Evolutionary conservation across 192 early-diverging fungal species (phyloP).

Genomic region (Spizellomyces sp.): DNA sequence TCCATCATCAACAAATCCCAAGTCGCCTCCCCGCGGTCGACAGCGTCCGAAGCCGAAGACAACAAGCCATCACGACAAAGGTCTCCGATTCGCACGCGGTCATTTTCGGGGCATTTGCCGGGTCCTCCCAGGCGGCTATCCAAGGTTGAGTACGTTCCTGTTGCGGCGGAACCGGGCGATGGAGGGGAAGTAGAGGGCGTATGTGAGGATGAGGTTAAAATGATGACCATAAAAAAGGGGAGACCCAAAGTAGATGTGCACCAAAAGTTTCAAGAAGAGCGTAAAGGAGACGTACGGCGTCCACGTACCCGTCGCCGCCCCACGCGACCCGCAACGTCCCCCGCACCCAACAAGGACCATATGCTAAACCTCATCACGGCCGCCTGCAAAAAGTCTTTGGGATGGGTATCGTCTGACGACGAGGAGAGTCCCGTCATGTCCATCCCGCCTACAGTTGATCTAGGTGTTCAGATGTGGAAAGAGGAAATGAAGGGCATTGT

Average conservation of each 20-base stretch:
- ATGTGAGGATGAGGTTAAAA: background rate
- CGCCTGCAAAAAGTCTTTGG: background rate
- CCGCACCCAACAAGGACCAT: background rate
- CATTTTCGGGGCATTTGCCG: conserved; percentile 20
- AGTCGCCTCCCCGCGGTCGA: too few species aligned
- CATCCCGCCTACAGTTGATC: conserved; percentile 13
- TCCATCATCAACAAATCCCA: too few species aligned
- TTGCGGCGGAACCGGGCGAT: conserved; percentile 13
- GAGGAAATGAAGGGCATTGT: background rate
- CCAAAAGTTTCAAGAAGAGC: background rate
- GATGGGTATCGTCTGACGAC: too few species aligned
- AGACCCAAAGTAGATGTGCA: background rate
- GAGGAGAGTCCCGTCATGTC: background rate
- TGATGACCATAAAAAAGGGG: too few species aligned
- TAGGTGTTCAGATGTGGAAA: conserved; percentile 6
- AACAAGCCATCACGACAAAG: background rate
- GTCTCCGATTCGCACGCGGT: conserved; percentile 23
- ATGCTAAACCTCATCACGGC: background rate
- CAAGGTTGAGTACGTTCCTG: conserved; percentile 1
- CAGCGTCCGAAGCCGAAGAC: too few species aligned
- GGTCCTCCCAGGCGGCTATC: conserved; percentile 17
- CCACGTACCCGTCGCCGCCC: background rate
- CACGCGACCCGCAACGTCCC: background rate
- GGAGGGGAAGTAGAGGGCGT: background rate
- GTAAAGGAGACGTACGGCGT: background rate